Percentiles rank a stretch among this genome's conserved stretches.
Conservation (phyloP, 345 rosid genomes). For the Pugionium dolabratum region DNA sequence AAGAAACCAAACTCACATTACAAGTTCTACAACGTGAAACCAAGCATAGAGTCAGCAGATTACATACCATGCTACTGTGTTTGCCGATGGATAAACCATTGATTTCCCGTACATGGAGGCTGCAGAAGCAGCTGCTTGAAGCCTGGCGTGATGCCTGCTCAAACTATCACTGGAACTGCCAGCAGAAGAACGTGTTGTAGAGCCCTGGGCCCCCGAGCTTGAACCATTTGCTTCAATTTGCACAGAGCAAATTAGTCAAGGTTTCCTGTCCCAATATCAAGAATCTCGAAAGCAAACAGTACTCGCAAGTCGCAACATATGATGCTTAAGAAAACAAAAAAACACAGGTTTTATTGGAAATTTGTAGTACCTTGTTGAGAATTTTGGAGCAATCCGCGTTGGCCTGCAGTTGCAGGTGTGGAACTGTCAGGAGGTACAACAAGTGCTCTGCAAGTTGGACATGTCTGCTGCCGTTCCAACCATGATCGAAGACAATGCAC, state of each 20-base stretch:
- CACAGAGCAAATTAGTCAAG: conserved; percentile 18
- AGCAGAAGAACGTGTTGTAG: conserved; percentile 44
- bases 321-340: neutral
- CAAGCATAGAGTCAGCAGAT: conserved; percentile 17
- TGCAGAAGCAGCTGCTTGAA: conserved; percentile 91
- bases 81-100: conserved; percentile 83
- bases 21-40: neutral
- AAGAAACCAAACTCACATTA: conserved; percentile 1
- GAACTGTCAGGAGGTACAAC: conserved; percentile 87
- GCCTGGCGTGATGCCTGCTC: conserved; percentile 74
- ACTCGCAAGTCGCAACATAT: neutral
- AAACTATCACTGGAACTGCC: conserved; percentile 43
- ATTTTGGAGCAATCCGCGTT: conserved; percentile 57
- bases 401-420: conserved; percentile 57
- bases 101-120: conserved; percentile 86
- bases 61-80: conserved; percentile 66
- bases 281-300: conserved; percentile 2
- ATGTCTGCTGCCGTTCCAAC: conserved; percentile 96
- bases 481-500: conserved; percentile 98
- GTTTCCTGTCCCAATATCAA: neutral
- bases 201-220: conserved; percentile 47
- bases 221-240: conserved; percentile 49
- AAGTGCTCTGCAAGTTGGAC: conserved; percentile 95
- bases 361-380: conserved; percentile 55
- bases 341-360: neutral